Base-by-base conservation (phyloP, 2,329 filamentous ascomycete genomes). In the Simplicillium aogashimaense region DNA sequence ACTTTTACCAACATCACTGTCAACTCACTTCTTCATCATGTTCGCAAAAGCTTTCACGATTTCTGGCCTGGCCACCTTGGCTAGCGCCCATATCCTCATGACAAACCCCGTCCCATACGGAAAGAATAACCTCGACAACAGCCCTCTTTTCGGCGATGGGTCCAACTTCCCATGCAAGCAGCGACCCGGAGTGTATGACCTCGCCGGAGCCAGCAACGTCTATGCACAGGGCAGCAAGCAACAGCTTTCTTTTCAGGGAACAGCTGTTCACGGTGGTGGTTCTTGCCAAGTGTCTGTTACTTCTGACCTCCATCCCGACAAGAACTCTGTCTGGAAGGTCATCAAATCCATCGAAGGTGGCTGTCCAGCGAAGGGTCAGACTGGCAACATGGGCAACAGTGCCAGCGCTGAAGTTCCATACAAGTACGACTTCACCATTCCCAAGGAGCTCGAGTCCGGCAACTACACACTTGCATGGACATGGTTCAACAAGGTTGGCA, bases 401-500 rank as follows among this genome's bases (percentile, higher is more conserved):
- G 57, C 76, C 6, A 49, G 52, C 3, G 58, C 59, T 1, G 45
- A 45, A 0, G 65, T 71, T 30, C 71, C 78, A 0, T 71, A 71
- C 53, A 67, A 63, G 0, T 92, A 85, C 60, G 64, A 76, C 25
- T 94, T 81, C 64, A 74, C 64, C 0, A 77, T 95, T 6, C 90
- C 89, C 0, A 58, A 70, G 0, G 75, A 80, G 16, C 72, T 95
- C 36, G 76, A 81, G 8, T 66, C 80, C 2, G 92, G 90, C 4
- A 74, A 88, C 32, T 89, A 84, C 18, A 85, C 81, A 0, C 69
- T 97, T 5, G 86, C 86, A 0, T 97, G 89, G 88, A 87, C 87
- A 1, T 97, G 92, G 92, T 78, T 94, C 63, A 97, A 97, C 69
- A 83, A 83, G 44, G 55, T 94, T 9, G 92, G 92, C 3, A 95